Percentiles rank a stretch among this genome's conserved stretches.
Conservation (phyloP, 192 early-diverging fungal species). For the Gamsiella multidivaricata region DNA sequence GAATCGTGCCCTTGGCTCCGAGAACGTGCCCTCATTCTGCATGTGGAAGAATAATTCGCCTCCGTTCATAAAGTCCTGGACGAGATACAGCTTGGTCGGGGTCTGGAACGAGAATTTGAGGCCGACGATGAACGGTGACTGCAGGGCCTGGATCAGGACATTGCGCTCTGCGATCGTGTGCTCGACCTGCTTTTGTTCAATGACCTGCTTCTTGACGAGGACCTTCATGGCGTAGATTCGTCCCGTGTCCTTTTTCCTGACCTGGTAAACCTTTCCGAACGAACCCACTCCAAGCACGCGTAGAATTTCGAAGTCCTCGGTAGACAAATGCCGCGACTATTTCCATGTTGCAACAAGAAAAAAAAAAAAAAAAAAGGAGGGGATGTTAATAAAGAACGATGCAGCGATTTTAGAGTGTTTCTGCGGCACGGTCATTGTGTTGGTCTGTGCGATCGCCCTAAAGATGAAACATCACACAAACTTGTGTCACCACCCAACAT, state of each 20-base stretch:
- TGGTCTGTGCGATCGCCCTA: no score
- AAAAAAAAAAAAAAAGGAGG: neutral
- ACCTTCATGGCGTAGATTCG: constrained; percentile 89
- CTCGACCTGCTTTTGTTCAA: constrained; percentile 77
- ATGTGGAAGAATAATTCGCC: constrained; percentile 85
- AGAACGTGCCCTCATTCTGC: constrained; percentile 72
- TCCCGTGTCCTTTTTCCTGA: constrained; percentile 81
- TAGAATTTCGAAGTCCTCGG: constrained; percentile 72
- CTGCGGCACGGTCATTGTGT: no score
- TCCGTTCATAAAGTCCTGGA: constrained; percentile 83
- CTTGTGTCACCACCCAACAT: neutral
- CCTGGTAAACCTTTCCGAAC: constrained; percentile 87
- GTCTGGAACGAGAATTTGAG: constrained; percentile 87
- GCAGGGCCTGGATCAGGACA: constrained; percentile 71
- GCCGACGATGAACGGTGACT: constrained; percentile 79
- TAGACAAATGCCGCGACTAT: constrained; percentile 56
- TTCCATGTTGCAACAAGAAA: neutral
- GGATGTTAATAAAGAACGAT: constrained; percentile 7
- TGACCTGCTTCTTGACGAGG: constrained; percentile 77
- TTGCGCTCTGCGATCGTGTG: constrained; percentile 84
- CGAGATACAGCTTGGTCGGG: constrained; percentile 77
- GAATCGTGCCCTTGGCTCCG: constrained; percentile 73
- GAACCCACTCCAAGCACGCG: constrained; percentile 81
- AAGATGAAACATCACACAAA: no score
- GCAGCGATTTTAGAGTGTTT: no score